Conservation (phyloP, 2,329 filamentous ascomycete genomes). For the Aspergillus latus region DNA sequence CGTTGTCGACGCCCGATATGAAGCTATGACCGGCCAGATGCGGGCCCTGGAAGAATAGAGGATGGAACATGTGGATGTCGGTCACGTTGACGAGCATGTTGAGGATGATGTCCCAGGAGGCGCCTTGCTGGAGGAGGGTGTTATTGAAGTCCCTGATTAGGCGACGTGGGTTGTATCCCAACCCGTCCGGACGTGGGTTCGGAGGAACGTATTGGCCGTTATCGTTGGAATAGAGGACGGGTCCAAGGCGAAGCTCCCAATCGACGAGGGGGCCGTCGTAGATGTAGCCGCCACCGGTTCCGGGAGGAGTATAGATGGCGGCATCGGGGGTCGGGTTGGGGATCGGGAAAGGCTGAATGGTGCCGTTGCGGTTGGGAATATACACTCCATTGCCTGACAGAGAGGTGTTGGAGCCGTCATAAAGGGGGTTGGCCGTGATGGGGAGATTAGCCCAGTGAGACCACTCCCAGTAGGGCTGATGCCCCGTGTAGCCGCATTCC, state of each 20-base stretch:
- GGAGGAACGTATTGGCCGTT: background rate
- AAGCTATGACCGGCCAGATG: background rate
- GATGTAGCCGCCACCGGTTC: background rate
- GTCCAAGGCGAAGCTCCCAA: background rate
- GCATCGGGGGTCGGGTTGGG: background rate
- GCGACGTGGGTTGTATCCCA: background rate
- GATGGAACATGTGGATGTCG: background rate
- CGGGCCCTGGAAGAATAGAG: background rate
- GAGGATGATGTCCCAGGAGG: background rate
- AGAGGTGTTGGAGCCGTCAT: background rate
- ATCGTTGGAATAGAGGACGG: background rate
- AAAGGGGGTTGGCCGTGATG: background rate
- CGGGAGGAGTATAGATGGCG: background rate
- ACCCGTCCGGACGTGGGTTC: background rate
- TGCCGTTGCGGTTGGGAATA: background rate
- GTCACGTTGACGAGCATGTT: background rate
- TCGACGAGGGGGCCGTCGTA: background rate
- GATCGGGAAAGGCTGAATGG: background rate
- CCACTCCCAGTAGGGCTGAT: conserved; percentile 5
- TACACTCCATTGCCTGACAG: background rate
- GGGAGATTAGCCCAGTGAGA: background rate
- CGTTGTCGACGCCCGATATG: background rate
- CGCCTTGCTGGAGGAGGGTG: background rate
- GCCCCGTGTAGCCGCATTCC: background rate
- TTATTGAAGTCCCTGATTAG: background rate